Evolutionary conservation across 345 rosid genomes (phyloP), one percentile per base, ranked within the genome.

Genomic region (Noccaea caerulescens): DNA sequence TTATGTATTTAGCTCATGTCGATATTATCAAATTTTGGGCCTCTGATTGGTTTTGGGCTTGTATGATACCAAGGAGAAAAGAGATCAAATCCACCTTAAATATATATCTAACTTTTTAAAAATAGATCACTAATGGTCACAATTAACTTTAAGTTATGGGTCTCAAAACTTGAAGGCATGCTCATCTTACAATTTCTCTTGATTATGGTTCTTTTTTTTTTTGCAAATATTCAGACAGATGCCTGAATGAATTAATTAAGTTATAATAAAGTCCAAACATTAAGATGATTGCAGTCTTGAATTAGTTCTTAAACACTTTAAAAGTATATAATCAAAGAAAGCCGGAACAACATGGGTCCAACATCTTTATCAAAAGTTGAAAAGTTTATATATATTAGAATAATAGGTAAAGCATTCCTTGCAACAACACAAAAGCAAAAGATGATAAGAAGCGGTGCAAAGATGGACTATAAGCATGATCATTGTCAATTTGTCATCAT

Each of bases 261-360:
- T 37, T 66, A 32, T 47, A 54, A 54, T 2, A 18, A 68, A 5
- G 47, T 69, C 50, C 10, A 56, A 18, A n/a, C 0, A 36, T 34
- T 47, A 38, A 25, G 30, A 37, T 47, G 25, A 5, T 37, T 25
- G 30, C 20, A 38, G 30, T 49, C 8, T 67, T 30, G 39, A 38
- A 14, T 18, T 13, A 41, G 53, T n/a, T 9, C 42, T n/a, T 9
- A 52, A 39, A 51, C 51, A 59, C 42, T 44, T 27, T 27, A 27
- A 27, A 27, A 27, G 0, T 27, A n/a, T 12, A 16, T 43, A 32
- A n/a, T 32, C 16, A 63, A 33, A 54, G 53, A 64, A 72, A 45
- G 57, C 46, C 16, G 58, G 43, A 37, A 41, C 65, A 38, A 72
- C 76, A 64, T 63, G 76, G 61, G 58, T 56, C 65, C 65, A 3